Evolutionary conservation across 495 filamentous ascomycete species (phyloP).

Genomic region (Haplographium delicatum): DNA sequence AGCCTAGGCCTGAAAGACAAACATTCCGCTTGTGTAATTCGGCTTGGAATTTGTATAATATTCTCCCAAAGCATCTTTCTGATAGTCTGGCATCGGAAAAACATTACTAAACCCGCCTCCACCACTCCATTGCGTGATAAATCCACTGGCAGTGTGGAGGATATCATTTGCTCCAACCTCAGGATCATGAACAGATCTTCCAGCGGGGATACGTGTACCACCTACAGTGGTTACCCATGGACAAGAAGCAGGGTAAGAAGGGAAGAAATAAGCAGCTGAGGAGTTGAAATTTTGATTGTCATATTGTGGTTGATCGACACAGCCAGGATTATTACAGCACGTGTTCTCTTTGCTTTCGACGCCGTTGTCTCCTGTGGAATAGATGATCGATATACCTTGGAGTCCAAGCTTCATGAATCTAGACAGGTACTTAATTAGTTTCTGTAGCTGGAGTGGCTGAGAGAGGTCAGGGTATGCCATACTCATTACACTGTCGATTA

Average conservation of each 20-base stretch:
- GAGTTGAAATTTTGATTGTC: not conserved
- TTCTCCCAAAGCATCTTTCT: slow-evolving; percentile 19
- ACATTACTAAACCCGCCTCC: slow-evolving; percentile 47
- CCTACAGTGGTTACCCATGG: slow-evolving; percentile 43
- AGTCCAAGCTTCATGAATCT: slow-evolving; percentile 39
- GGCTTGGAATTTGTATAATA: slow-evolving; percentile 26
- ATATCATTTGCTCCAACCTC: slow-evolving; percentile 30
- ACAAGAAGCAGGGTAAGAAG: slow-evolving; percentile 35
- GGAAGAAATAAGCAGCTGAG: slow-evolving; percentile 34
- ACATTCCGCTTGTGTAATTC: slow-evolving; percentile 14
- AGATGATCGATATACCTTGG: slow-evolving; percentile 32
- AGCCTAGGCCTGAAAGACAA: slow-evolving; percentile 14
- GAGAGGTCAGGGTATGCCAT: no score
- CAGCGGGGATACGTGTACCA: slow-evolving; percentile 31
- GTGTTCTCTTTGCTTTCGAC: slow-evolving; percentile 35
- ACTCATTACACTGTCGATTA: slow-evolving; percentile 9
- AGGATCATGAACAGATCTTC: slow-evolving; percentile 24
- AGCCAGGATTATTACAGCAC: slow-evolving; percentile 71
- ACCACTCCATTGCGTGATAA: slow-evolving; percentile 8
- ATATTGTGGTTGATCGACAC: slow-evolving; percentile 35
- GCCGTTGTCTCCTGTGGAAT: slow-evolving; percentile 33
- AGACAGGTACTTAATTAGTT: no score
- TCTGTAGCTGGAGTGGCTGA: no score
- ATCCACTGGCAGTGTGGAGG: no score
- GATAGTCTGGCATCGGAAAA: slow-evolving; percentile 35